Conservation (phyloP, 2,329 filamentous ascomycete genomes). For the Colletotrichum siamense region DNA sequence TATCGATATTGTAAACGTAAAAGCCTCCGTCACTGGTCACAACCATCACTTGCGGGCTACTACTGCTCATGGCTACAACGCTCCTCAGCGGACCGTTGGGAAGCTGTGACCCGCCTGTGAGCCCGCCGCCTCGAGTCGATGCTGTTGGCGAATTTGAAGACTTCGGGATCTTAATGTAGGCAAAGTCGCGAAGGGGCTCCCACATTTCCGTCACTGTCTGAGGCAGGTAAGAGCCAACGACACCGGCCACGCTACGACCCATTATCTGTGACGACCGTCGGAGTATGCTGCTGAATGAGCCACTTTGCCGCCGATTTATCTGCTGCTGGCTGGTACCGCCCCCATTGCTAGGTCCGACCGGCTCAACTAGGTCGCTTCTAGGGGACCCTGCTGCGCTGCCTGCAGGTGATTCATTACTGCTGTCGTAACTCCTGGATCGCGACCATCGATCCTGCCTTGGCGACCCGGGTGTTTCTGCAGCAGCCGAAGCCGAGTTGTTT, state of each 20-base stretch:
- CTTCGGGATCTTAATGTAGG: conserved; percentile 92
- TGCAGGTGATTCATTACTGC: conserved; percentile 55
- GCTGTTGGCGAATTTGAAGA: conserved; percentile 38
- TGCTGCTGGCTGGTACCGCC: conserved; percentile 31
- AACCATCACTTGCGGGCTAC: conserved; percentile 95
- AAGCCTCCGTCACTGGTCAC: conserved; percentile 96
- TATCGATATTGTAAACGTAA: conserved; percentile 93
- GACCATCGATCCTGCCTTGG: conserved; percentile 58
- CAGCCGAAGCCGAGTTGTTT: conserved; percentile 36
- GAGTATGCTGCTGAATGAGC: conserved; percentile 87
- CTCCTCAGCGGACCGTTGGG: conserved; percentile 69
- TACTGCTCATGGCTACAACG: conserved; percentile 97
- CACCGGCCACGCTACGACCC: conserved; percentile 84
- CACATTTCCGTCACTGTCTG: conserved; percentile 97
- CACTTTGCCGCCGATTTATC: conserved; percentile 60
- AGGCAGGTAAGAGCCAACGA: conserved; percentile 90
- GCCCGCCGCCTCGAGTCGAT: neutral
- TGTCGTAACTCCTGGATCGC: conserved; percentile 59
- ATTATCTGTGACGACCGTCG: conserved; percentile 95
- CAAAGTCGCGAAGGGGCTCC: conserved; percentile 94
- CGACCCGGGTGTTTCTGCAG: conserved; percentile 43
- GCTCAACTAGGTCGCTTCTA: conserved; percentile 52
- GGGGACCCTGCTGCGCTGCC: conserved; percentile 49
- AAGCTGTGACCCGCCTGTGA: conserved; percentile 20
- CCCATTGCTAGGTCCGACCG: conserved; percentile 30